phyloP scores from a whole-genome alignment of 768 basidiomycete species.

The Hydnomerulius pinastri region DNA sequence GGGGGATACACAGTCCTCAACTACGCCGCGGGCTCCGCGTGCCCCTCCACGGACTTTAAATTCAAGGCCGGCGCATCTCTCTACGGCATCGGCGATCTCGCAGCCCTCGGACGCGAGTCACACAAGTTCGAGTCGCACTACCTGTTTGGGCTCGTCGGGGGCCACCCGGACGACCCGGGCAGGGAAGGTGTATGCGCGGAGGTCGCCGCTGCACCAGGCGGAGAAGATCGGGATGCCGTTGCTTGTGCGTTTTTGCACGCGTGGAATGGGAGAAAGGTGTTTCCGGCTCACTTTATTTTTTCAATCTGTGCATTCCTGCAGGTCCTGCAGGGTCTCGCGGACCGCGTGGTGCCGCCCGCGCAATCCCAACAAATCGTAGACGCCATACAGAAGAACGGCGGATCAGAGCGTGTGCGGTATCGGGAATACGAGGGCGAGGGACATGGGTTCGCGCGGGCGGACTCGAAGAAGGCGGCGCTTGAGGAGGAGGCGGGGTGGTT shows the following conservation, averaged over 20 bases:
- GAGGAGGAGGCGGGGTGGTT: conserved; percentile 35
- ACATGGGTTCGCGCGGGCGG: conserved; percentile 31
- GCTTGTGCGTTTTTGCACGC: conserved; percentile 49
- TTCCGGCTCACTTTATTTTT: conserved; percentile 35
- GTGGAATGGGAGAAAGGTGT: no score
- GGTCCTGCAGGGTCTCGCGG: conserved; percentile 65
- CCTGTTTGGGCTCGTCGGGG: conserved; percentile 59
- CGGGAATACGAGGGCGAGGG: conserved; percentile 40
- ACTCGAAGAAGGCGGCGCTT: conserved; percentile 30
- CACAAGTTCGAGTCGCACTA: conserved; percentile 71
- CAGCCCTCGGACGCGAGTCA: conserved; percentile 52
- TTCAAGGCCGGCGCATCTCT: conserved; percentile 56
- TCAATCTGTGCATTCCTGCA: conserved; percentile 28
- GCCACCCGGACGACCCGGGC: conserved; percentile 38
- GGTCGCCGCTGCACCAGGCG: conserved; percentile 61
- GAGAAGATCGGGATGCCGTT: conserved; percentile 60
- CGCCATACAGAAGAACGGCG: not conserved
- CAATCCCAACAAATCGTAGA: conserved; percentile 41
- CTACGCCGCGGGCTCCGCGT: conserved; percentile 13
- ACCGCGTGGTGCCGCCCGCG: conserved; percentile 62
- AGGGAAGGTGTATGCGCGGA: conserved; percentile 52
- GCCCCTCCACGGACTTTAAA: conserved; percentile 52
- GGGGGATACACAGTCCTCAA: conserved; percentile 70
- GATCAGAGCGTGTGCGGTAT: conserved; percentile 26
- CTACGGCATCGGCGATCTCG: conserved; percentile 67